Base-by-base conservation (phyloP, 169 alveolate genomes). In the Cryptosporidium baileyi region DNA sequence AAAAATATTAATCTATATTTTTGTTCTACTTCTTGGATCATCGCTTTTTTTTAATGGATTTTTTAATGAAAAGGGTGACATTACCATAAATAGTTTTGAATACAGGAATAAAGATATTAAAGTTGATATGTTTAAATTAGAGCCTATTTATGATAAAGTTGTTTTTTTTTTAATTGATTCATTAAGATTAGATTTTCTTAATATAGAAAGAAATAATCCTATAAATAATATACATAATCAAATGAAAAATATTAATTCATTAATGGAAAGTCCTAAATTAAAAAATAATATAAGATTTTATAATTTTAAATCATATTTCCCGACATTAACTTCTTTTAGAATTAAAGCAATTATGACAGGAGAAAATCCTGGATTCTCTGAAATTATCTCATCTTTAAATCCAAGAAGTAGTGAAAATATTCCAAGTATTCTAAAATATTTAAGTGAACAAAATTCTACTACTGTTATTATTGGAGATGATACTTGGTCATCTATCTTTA, bases 311-410 rank as follows among this genome's bases (percentile, higher is more conserved):
- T 60, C 85, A 2, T 67, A 74, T 38, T 36, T 57, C 22, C 85
- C 85, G 3, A 74, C 85, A 2, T n/a, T 57, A 6, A 74, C 85
- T 15, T 34, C 85, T 15, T 57, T 54, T 57, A 74, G 61, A 40
- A 28, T 74, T 4, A 74, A 54, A 13, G 60, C 85, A 2, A 9
- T 74, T 0, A 74, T 74, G 85, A 40, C 85, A 7, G 85, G 85
- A 0, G 60, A 30, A 54, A 74, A 54, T 52, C 85, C 85, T 5
- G 67, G 85, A 41, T 8, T 74, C 1, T 2, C 54, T 2, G 74
- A 74, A 6, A 40, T 74, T 1, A 3, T 11, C 1, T 19, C 63
- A 1, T 17, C 60, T 0, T 22, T 74, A n/a, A 54, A 38, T 9
- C 85, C 85, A 13, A 36, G 54, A 22, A 38, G 5, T 11, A n/a